Evolutionary conservation across 257 asterid genomes (phyloP), one percentile per base, ranked within the genome.

Genomic region (Ilex asprella): DNA sequence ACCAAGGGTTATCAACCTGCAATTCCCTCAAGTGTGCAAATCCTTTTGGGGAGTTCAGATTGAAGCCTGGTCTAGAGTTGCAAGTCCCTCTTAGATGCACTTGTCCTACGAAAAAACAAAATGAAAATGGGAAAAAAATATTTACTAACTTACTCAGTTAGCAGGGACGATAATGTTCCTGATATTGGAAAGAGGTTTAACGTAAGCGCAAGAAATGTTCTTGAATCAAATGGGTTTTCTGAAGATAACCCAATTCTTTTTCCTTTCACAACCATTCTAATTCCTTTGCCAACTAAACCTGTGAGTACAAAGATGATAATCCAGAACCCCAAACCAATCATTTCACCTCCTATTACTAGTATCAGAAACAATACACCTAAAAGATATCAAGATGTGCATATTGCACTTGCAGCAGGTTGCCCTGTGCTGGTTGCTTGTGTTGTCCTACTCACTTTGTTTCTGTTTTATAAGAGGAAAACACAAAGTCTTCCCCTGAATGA

Each of bases 191-290:
- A 66, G 67, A 73, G 72, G 50, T 85, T 82, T 77, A 72, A 76
- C 31, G 70, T 31, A n/a, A 76, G 70, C 41, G 14, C 30, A 32
- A 39, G 0, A 62, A 65, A 43, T n/a, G 49, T 78, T 61, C 35
- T 32, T 1, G 86, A 75, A 64, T 81, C 83, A 30, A 85, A 85
- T 62, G 39, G 75, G 13, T 64, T 82, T 35, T 39, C 65, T 16
- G 71, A 66, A 16, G 75, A 78, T 55, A 32, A 21, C 53, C 50
- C 69, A 3, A 21, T 21, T 7, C 31, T 82, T 54, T 77, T 67
- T 72, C 79, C 85, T 64, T 70, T 69, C 70, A 79, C 85, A 2
- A 76, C 88, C 11, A 61, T 82, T 61, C 70, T 82, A 31, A 62
- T 82, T 55, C 85, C 88, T 3, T 29, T 82, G 64, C 61, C 62